These are phyloP conservation scores for Cladophialophora yegresii DNA, from an alignment of 2,329 filamentous ascomycete genomes.

Conservation along the genomic window DNA sequence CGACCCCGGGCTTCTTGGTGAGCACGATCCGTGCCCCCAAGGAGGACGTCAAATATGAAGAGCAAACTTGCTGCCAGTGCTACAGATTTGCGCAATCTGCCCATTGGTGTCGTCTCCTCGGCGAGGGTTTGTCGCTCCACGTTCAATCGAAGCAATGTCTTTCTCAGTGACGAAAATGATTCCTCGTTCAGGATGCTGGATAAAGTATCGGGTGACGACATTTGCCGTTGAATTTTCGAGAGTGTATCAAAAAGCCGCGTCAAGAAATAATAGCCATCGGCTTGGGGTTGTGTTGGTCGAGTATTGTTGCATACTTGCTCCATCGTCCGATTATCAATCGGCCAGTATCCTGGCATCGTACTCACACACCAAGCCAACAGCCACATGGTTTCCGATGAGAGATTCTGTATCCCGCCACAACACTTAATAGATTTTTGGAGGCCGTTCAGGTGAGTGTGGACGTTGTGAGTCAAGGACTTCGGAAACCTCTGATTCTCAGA, in stretches of 20 bases:
- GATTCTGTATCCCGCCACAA: conserved; percentile 11
- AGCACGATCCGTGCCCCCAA: conserved; percentile 8
- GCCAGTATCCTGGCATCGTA: conserved; percentile 22
- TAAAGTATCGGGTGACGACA: conserved; percentile 1
- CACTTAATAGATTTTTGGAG: conserved; percentile 16
- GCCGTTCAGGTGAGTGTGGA: conserved; percentile 20
- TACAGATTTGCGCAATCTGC: conserved; percentile 13
- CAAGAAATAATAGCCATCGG: background rate
- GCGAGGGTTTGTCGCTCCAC: background rate
- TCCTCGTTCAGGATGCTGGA: conserved; percentile 13
- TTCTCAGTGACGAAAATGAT: conserved; percentile 15
- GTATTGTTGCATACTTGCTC: background rate
- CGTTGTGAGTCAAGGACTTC: conserved; percentile 6
- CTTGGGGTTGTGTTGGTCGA: background rate
- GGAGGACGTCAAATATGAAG: conserved; percentile 20
- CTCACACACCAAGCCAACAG: conserved; percentile 22
- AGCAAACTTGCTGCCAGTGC: conserved; percentile 13
- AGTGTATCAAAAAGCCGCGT: conserved; percentile 17
- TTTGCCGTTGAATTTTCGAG: conserved; percentile 12
- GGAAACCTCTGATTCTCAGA: background rate
- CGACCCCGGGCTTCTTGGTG: conserved; percentile 4
- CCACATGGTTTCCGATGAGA: conserved; percentile 18
- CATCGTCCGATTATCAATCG: conserved; percentile 16
- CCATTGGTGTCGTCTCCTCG: conserved; percentile 2
- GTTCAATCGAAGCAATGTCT: conserved; percentile 10